These are phyloP conservation scores for Cladosporium oxysporum DNA, from an alignment of 2,329 filamentous ascomycete species.

Conservation along the genomic window DNA sequence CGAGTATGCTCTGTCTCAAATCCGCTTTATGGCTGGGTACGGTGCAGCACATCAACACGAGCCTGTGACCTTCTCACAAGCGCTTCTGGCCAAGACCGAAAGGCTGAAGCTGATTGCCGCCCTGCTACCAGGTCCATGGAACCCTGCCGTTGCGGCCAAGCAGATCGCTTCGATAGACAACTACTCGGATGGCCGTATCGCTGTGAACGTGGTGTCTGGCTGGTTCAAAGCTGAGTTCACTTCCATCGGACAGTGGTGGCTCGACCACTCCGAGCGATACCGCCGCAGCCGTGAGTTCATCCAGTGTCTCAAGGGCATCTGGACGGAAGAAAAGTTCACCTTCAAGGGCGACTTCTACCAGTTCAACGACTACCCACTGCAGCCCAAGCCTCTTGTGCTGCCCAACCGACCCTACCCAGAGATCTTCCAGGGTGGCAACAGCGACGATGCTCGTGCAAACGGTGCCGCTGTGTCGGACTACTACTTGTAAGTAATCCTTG, in stretches of 20 bases:
- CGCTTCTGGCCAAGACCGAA: conserved; percentile 50
- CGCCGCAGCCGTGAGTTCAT: conserved; percentile 55
- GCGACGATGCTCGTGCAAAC: conserved; percentile 53
- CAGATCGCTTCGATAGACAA: conserved; percentile 57
- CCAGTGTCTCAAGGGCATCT: conserved; percentile 53
- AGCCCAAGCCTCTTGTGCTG: conserved; percentile 51
- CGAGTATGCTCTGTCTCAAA: conserved; percentile 55
- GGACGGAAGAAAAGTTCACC: conserved; percentile 53
- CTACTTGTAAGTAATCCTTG: conserved; percentile 44
- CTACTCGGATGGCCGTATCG: conserved; percentile 53
- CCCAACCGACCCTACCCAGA: conserved; percentile 52
- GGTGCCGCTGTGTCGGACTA: conserved; percentile 52
- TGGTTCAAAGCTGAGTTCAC: conserved; percentile 59
- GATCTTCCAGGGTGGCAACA: conserved; percentile 58
- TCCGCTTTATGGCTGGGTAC: conserved; percentile 54
- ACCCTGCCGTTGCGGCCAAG: conserved; percentile 55
- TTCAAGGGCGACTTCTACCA: conserved; percentile 57
- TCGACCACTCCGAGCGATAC: conserved; percentile 56
- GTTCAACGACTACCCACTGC: conserved; percentile 53
- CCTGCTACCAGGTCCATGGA: conserved; percentile 54
- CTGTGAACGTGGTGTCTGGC: conserved; percentile 56
- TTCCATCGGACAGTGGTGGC: conserved; percentile 56
- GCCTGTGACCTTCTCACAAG: conserved; percentile 55
- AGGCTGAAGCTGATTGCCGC: conserved; percentile 55
- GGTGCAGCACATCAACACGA: conserved; percentile 52